Evolutionary conservation across 805 yeast species (phyloP), one percentile per base, ranked within the genome.

Genomic region (Cyberlindnera mycetangii): DNA sequence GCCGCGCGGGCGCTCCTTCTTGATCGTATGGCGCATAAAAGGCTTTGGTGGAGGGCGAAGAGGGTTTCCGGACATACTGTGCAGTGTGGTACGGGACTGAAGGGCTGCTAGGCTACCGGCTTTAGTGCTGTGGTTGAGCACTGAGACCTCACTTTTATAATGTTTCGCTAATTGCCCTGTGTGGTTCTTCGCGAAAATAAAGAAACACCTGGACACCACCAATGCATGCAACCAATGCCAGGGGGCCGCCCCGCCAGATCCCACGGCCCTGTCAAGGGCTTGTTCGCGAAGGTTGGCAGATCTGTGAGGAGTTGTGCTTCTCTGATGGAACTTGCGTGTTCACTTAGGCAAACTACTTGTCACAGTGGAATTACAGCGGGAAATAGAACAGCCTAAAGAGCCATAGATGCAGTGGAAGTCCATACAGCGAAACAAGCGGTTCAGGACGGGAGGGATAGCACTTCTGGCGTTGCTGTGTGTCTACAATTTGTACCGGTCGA

Each of bases 41-140:
- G 53, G 56, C 18, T 45, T 38, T 17, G 51, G 52, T 15, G 55
- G 49, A 0, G 54, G 47, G 37, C 55, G 53, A 3, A 54, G 45
- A n/a, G 58, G 56, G 37, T 54, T 54, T 4, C 42, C 20, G 5
- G 48, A 38, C 54, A 45, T 48, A 25, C 4, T 32, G 22, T 25
- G n/a, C n/a, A n/a, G n/a, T n/a, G n/a, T n/a, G n/a, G n/a, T n/a
- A n/a, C n/a, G n/a, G n/a, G n/a, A n/a, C n/a, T n/a, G n/a, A n/a
- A n/a, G n/a, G n/a, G n/a, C n/a, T n/a, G n/a, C n/a, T n/a, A n/a
- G n/a, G n/a, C n/a, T n/a, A n/a, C n/a, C n/a, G n/a, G n/a, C n/a
- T n/a, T n/a, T n/a, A n/a, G n/a, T n/a, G n/a, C n/a, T n/a, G n/a
- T n/a, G n/a, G n/a, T n/a, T n/a, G n/a, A n/a, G n/a, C n/a, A n/a